These are phyloP conservation scores for Solanum sitiens DNA, from an alignment of 257 asterid species.

Conservation along the genomic window DNA sequence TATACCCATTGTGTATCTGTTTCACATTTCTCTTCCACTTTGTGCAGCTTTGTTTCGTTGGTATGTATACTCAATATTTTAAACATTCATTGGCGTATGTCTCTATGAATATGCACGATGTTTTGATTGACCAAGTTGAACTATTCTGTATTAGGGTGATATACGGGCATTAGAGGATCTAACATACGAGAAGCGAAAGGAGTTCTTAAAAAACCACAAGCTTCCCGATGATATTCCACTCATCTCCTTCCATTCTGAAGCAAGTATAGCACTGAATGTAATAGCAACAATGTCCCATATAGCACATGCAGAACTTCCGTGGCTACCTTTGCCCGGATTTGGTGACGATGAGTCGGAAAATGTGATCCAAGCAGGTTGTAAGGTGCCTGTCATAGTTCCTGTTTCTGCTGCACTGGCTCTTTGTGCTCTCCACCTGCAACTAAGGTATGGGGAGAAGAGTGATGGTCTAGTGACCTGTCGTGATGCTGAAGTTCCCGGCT, in stretches of 20 bases:
- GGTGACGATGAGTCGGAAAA: slow-evolving; percentile 24
- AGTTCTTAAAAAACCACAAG: slow-evolving; percentile 52
- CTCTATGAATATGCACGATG: background rate
- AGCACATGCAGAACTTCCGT: slow-evolving; percentile 81
- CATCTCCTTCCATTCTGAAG: slow-evolving; percentile 80
- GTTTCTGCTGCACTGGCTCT: slow-evolving; percentile 71
- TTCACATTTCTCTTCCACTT: background rate
- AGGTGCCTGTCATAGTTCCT: slow-evolving; percentile 74
- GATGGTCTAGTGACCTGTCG: slow-evolving; percentile 94
- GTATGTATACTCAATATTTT: background rate
- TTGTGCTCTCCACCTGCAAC: slow-evolving; percentile 61
- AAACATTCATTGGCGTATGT: background rate
- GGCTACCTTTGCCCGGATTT: slow-evolving; percentile 40
- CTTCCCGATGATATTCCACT: slow-evolving; percentile 69
- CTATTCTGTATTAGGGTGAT: slow-evolving; percentile 50
- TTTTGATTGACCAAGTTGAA: background rate
- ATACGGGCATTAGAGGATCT: slow-evolving; percentile 82
- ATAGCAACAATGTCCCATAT: slow-evolving; percentile 69
- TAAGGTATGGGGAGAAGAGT: slow-evolving; percentile 89
- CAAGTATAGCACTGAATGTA: slow-evolving; percentile 52
- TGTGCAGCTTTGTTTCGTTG: background rate
- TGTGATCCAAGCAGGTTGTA: slow-evolving; percentile 24
- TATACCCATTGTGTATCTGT: background rate
- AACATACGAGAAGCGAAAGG: slow-evolving; percentile 71
- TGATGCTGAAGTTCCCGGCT: slow-evolving; percentile 94